Evolutionary conservation across 108 stramenopile genomes (phyloP), one percentile per base, ranked within the genome.

Genomic region (Mayamaea pseudoterrestris): DNA sequence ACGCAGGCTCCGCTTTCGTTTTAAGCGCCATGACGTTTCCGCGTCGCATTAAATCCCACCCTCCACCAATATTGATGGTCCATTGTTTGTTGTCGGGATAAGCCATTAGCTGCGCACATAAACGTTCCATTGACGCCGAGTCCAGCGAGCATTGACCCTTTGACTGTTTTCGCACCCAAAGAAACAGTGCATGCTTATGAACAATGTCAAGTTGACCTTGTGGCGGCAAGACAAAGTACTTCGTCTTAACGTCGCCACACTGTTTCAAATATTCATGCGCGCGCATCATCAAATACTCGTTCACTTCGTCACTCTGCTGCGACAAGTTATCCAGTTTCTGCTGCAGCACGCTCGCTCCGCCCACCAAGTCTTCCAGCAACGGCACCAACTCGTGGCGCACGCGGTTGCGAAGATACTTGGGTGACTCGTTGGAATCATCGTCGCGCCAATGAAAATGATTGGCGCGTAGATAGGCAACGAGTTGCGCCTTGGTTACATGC

Each of bases 381-480:
- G 90, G 90, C 7, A 91, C 65, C 50, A 91, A 34, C 53, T 91
- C 80, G 65, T 87, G 83, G 14, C 90, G 74, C 7, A 91, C 83
- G 27, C 80, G 77, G 47, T 91, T 91, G 17, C 90, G 63, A 35
- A 76, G 63, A 57, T 91, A 91, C 49, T 84, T 84, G 44, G 55
- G 43, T 0, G 73, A 64, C 23, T 41, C 44, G 58, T 91, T 91
- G 49, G 73, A 74, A 29, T 42, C 58, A 64, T 91, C 90, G 50
- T 91, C 85, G 49, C 82, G 58, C 90, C 90, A 91, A 23, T 44
- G n/a, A 12, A 60, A 50, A 1, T 50, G 35, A 17, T 61, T 42
- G 0, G 36, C 25, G n/a, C 34, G 48, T 11, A 87, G 55, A 41
- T 69, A 91, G 12, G 68, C 49, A 0, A 67, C 14, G 42, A 87